Conservation (phyloP, 108 stramenopile species). For the Nannochloropsis salina region DNA sequence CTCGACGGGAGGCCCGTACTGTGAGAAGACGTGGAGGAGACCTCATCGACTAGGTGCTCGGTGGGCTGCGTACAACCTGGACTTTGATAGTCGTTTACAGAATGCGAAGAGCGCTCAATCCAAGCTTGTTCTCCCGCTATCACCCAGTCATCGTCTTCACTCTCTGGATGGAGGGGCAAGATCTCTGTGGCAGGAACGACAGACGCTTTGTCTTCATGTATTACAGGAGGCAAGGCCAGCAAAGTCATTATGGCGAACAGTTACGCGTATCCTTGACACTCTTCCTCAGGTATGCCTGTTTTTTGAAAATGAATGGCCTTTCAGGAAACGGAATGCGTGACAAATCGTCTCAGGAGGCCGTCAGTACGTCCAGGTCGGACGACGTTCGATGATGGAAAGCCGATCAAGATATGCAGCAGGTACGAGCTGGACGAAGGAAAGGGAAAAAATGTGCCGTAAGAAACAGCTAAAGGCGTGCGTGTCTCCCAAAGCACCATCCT, state of each 20-base stretch:
- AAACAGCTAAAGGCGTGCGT: too few relatives aligned
- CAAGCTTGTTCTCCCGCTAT: neutral
- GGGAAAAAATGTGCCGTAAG: too few relatives aligned
- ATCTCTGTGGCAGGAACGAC: neutral
- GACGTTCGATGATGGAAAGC: too few relatives aligned
- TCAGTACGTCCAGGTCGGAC: too few relatives aligned
- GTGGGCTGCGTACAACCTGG: neutral
- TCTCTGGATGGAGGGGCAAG: neutral
- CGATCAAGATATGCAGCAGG: too few relatives aligned
- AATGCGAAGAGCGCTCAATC: neutral
- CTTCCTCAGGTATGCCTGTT: too few relatives aligned
- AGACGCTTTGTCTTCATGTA: neutral
- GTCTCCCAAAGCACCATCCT: too few relatives aligned
- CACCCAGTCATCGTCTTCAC: conserved; percentile 5
- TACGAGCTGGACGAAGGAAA: too few relatives aligned
- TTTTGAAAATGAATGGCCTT: too few relatives aligned
- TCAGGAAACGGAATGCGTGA: too few relatives aligned
- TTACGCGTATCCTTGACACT: too few relatives aligned
- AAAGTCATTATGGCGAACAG: neutral
- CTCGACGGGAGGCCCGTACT: neutral
- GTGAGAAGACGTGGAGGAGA: conserved; percentile 19
- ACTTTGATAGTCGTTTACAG: neutral
- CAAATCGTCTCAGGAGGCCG: too few relatives aligned
- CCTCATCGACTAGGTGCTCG: neutral
- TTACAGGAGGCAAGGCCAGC: neutral